Conservation (phyloP, 2,329 filamentous ascomycete genomes). For the Fusarium sp. region DNA sequence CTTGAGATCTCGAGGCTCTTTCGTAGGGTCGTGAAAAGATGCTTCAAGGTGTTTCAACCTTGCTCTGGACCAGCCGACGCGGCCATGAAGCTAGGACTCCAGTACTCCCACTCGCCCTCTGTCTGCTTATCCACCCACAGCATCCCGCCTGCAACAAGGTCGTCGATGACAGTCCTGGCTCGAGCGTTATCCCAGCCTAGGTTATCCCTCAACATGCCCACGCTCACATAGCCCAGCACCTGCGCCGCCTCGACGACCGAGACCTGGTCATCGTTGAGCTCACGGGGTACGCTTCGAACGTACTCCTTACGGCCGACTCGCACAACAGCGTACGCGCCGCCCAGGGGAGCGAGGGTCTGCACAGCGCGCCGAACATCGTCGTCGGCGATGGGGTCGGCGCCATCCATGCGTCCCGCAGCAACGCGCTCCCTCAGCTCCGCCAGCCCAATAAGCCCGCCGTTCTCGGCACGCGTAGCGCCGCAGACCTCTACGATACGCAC, state of each 20-base stretch:
- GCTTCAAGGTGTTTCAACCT: slow-evolving; percentile 16
- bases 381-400: slow-evolving; percentile 82
- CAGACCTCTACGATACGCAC: slow-evolving; percentile 97
- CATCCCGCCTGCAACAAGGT: slow-evolving; percentile 86
- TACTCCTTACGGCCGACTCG: slow-evolving; percentile 85
- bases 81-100: slow-evolving; percentile 81
- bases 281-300: slow-evolving; percentile 92
- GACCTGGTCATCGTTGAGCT: slow-evolving; percentile 93
- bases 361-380: slow-evolving; percentile 94
- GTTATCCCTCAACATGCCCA: slow-evolving; percentile 89
- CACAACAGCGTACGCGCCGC: slow-evolving; percentile 86
- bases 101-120: slow-evolving; percentile 86
- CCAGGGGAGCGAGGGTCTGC: slow-evolving; percentile 84
- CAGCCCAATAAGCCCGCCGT: slow-evolving; percentile 89
- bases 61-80: slow-evolving; percentile 46
- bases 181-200: slow-evolving; percentile 84
- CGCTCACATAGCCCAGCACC: slow-evolving; percentile 86
- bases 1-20: background rate
- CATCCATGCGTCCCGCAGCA: slow-evolving; percentile 75
- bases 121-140: slow-evolving; percentile 93
- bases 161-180: slow-evolving; percentile 89
- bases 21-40: background rate
- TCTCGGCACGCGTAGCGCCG: slow-evolving; percentile 83
- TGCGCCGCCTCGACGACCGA: slow-evolving; percentile 92
- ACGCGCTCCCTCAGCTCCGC: slow-evolving; percentile 82